Base-by-base conservation (phyloP, 2,329 filamentous ascomycete genomes). In the Sphaerulina populicola region DNA sequence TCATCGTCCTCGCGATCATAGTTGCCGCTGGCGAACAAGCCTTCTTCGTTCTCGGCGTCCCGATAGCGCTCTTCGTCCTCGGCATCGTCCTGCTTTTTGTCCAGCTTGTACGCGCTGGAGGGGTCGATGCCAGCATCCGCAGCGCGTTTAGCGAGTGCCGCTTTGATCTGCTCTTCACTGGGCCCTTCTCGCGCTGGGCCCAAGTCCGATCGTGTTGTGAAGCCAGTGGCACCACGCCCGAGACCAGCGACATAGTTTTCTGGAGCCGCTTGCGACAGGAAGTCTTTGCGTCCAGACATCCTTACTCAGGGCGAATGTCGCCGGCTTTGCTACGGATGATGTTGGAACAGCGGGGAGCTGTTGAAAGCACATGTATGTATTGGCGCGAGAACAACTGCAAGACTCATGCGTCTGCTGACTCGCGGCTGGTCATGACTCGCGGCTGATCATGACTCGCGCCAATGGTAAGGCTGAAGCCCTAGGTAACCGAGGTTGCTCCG, bases 1-100 rank as follows among this genome's bases (percentile, higher is more conserved):
- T 98, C 94, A 64, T 98, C 93, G 65, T 98, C 93, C 51, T 98
- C 93, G 68, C 93, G 86, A 68, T 97, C 93, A 73, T 95, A 98
- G 62, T 93, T 86, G 33, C 93, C 93, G 50, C 88, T 91, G 2
- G 93, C 90, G 64, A 98, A 98, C 18, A 98, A 75, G 4, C 94
- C 93, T 43, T 93, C 86, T 69, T 98, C 93, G 64, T 97, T 97
- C 63, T 98, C 93, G 0, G 93, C 93, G 66, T 98, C 93, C 66
- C 95, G 89, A 64, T 89, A 97, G 42, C 91, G 80, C 33, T 86
- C 85, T 50, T 88, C 84, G 47, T 85, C 84, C 31, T 86, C 83
- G 14, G 86, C 81, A 45, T 86, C 83, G 44, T 86, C 85, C 63
- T 86, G 85, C 50, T 82, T 79, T 47, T 79, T 81, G 0, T 70